Evolutionary conservation across 352 stramenopile genomes (phyloP).

Genomic region (Globisporangium cylindrosporum): DNA sequence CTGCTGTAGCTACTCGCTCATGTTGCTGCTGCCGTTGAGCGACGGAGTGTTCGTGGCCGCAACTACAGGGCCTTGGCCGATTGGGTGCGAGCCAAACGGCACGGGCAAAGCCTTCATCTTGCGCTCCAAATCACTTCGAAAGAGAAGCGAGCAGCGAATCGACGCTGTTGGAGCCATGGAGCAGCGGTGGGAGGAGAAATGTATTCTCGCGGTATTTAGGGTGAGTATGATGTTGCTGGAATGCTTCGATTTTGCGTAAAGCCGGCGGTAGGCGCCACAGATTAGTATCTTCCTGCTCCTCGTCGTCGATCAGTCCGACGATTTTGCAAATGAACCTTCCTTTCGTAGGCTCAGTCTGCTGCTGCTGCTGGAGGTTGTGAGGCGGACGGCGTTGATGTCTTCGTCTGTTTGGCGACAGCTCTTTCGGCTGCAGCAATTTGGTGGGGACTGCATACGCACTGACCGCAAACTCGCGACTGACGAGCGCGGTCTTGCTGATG

Average conservation of each 20-base stretch:
- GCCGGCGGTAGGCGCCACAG: neutral
- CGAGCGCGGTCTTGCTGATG: neutral
- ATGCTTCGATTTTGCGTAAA: neutral
- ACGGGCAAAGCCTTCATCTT: neutral
- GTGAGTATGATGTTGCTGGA: neutral
- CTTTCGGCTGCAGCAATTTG: neutral
- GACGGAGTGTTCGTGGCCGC: neutral
- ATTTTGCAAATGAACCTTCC: slow-evolving; percentile 1
- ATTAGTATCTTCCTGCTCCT: neutral
- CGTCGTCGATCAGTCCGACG: slow-evolving; percentile 4
- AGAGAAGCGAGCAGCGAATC: slow-evolving; percentile 2
- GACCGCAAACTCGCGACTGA: neutral
- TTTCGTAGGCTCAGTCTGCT: neutral
- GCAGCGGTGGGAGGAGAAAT: neutral
- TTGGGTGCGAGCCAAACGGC: neutral
- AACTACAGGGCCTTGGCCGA: neutral
- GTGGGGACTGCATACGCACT: neutral
- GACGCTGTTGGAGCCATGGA: neutral
- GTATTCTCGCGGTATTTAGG: neutral
- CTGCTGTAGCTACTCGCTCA: neutral
- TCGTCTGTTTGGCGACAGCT: neutral
- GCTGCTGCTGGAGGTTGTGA: neutral
- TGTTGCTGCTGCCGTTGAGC: neutral
- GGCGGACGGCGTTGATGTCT: neutral
- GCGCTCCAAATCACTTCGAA: slow-evolving; percentile 4